Evolutionary conservation across 2,329 filamentous ascomycete species (phyloP).

Genomic region (Curvularia sp.): DNA sequence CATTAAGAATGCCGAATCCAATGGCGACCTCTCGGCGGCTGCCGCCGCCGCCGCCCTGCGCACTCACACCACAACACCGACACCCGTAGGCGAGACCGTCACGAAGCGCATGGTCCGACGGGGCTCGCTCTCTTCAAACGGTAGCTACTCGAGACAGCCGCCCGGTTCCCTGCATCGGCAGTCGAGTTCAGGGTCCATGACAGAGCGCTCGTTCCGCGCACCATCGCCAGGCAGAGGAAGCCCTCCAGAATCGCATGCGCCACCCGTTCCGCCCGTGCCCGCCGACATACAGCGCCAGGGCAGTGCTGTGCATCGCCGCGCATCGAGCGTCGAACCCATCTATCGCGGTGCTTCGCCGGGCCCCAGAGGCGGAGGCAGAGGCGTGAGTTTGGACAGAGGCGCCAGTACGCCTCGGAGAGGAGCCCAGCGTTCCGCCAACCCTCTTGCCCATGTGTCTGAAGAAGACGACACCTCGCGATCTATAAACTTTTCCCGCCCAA

Average conservation of each 20-base stretch:
- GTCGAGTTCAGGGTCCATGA: slow-evolving; percentile 83
- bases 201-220: slow-evolving; percentile 83
- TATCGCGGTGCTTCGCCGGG: slow-evolving; percentile 57
- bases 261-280: slow-evolving; percentile 79
- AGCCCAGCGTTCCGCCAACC: slow-evolving; percentile 40
- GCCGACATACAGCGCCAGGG: slow-evolving; percentile 50
- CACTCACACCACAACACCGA: slow-evolving; percentile 78
- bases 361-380: slow-evolving; percentile 47
- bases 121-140: slow-evolving; percentile 73
- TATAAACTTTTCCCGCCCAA: slow-evolving; percentile 64
- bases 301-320: slow-evolving; percentile 40
- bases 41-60: slow-evolving; percentile 86
- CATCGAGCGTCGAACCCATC: slow-evolving; percentile 61
- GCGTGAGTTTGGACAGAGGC: slow-evolving; percentile 53
- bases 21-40: slow-evolving; percentile 76
- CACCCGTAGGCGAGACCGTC: slow-evolving; percentile 80
- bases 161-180: slow-evolving; percentile 47
- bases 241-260: slow-evolving; percentile 57
- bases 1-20: slow-evolving; percentile 69
- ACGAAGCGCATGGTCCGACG: slow-evolving; percentile 84
- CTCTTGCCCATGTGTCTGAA: slow-evolving; percentile 53
- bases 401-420: slow-evolving; percentile 31
- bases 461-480: slow-evolving; percentile 54
- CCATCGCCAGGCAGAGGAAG: slow-evolving; percentile 60
- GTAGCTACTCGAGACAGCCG: slow-evolving; percentile 55